Conservation (phyloP, 2,329 filamentous ascomycete species). For the Aspergillus sp. region DNA sequence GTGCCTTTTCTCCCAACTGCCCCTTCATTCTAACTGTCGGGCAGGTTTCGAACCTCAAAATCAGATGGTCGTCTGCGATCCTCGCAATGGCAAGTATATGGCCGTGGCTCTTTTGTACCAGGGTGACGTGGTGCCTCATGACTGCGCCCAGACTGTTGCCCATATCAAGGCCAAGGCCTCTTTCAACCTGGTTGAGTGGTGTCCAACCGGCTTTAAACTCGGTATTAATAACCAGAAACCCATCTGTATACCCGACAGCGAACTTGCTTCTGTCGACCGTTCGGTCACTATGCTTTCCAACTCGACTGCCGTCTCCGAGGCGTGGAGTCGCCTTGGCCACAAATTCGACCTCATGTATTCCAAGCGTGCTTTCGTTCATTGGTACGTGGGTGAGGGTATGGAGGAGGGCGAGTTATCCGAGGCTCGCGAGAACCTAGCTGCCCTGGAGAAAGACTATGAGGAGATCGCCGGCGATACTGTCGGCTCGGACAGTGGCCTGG, state of each 20-base stretch:
- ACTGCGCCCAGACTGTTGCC: conserved; percentile 60
- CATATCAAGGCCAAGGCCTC: conserved; percentile 64
- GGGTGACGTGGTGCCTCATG: conserved; percentile 64
- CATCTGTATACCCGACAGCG: conserved; percentile 52
- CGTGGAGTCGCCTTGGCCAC: conserved; percentile 98
- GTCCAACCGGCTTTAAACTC: conserved; percentile 68
- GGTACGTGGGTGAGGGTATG: conserved; percentile 86
- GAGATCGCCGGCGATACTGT: conserved; percentile 74
- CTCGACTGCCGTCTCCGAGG: conserved; percentile 99
- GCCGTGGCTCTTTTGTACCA: conserved; percentile 66
- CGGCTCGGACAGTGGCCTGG: conserved; percentile 58
- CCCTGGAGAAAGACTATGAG: conserved; percentile 85
- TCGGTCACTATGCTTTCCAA: conserved; percentile 76
- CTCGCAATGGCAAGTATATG: conserved; percentile 68
- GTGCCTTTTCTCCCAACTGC: neutral
- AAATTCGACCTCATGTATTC: conserved; percentile 71
- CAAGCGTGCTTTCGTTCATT: conserved; percentile 68
- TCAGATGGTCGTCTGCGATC: conserved; percentile 70
- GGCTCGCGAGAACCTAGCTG: conserved; percentile 80
- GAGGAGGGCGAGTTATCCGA: conserved; percentile 89
- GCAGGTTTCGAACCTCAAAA: conserved; percentile 65
- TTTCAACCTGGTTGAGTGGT: conserved; percentile 69
- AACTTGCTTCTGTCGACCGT: conserved; percentile 56
- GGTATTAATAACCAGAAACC: conserved; percentile 67
- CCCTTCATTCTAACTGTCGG: neutral